These are phyloP conservation scores for Cicer cuneatum DNA, from an alignment of 306 rosid species.

Conservation along the genomic window DNA sequence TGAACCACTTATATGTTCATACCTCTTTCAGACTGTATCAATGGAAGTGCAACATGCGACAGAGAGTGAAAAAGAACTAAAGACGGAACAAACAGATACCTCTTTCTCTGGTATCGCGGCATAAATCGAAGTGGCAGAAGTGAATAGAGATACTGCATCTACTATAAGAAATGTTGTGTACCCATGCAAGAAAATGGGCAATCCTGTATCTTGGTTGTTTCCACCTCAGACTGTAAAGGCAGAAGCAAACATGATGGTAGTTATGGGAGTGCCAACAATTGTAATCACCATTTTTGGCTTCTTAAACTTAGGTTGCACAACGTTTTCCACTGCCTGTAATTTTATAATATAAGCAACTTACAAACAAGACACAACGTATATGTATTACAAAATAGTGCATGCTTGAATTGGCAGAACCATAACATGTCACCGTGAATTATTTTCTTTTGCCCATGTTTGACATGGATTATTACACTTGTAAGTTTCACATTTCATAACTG, in stretches of 20 bases:
- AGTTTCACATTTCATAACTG: no score
- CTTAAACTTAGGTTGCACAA: no score
- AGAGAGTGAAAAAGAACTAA: no score
- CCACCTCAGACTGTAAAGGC: constrained; percentile 42
- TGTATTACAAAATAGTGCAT: no score
- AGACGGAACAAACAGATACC: constrained; percentile 22
- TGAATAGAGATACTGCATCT: constrained; percentile 1
- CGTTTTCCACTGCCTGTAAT: no score
- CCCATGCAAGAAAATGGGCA: background rate
- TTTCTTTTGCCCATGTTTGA: no score
- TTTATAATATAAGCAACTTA: no score
- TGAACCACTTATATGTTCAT: background rate
- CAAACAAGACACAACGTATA: no score
- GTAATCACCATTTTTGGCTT: no score
- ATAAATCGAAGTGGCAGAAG: constrained; percentile 25
- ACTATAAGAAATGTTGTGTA: constrained; percentile 7
- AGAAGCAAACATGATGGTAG: constrained; percentile 37
- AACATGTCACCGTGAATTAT: no score
- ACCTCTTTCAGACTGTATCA: background rate
- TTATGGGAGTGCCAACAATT: constrained; percentile 30
- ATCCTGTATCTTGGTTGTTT: constrained; percentile 1
- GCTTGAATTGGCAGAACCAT: no score
- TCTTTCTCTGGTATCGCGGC: background rate
- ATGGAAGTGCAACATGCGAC: constrained; percentile 20
- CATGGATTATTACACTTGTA: no score